phyloP scores from a whole-genome alignment of 2,329 filamentous ascomycete genomes.

The Grosmannia serpens region DNA sequence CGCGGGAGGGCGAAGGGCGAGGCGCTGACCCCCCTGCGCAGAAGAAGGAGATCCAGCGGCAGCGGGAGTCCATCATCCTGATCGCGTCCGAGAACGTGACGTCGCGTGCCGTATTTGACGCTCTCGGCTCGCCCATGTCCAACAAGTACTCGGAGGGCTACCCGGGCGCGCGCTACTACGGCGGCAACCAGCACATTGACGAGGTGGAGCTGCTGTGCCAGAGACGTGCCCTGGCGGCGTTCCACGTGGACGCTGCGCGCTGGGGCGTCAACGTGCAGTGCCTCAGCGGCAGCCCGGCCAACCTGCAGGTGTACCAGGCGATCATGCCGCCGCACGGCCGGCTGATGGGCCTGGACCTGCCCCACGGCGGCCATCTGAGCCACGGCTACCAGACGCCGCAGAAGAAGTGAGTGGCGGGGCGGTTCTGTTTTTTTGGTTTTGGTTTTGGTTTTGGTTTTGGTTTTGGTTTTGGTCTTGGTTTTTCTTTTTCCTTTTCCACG shows the following conservation, averaged over 20 bases:
- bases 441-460: background rate
- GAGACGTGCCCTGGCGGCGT: slow-evolving; percentile 81
- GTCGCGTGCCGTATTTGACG: slow-evolving; percentile 94
- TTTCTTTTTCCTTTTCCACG: too few relatives aligned
- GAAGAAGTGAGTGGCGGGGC: slow-evolving; percentile 65
- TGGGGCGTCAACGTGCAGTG: slow-evolving; percentile 99
- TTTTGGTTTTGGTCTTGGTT: background rate
- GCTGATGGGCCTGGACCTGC: slow-evolving; percentile 91
- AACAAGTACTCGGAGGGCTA: slow-evolving; percentile 99
- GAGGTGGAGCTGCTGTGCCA: slow-evolving; percentile 93
- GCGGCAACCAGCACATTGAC: slow-evolving; percentile 98
- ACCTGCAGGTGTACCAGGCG: slow-evolving; percentile 96
- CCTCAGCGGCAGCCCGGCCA: slow-evolving; percentile 85
- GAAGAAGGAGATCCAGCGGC: slow-evolving; percentile 90
- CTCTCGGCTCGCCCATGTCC: slow-evolving; percentile 85
- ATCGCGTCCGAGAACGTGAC: slow-evolving; percentile 99
- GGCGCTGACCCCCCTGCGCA: slow-evolving; percentile 23
- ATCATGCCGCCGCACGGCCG: slow-evolving; percentile 92
- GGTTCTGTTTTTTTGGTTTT: background rate
- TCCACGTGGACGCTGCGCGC: slow-evolving; percentile 73
- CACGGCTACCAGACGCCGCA: slow-evolving; percentile 96
- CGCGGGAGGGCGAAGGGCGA: background rate
- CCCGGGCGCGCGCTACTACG: slow-evolving; percentile 96
- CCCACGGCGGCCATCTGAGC: slow-evolving; percentile 86
- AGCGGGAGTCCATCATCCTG: slow-evolving; percentile 96